These are phyloP conservation scores for Xylaria sp. DNA, from an alignment of 2,329 filamentous ascomycete species.

Conservation along the genomic window DNA sequence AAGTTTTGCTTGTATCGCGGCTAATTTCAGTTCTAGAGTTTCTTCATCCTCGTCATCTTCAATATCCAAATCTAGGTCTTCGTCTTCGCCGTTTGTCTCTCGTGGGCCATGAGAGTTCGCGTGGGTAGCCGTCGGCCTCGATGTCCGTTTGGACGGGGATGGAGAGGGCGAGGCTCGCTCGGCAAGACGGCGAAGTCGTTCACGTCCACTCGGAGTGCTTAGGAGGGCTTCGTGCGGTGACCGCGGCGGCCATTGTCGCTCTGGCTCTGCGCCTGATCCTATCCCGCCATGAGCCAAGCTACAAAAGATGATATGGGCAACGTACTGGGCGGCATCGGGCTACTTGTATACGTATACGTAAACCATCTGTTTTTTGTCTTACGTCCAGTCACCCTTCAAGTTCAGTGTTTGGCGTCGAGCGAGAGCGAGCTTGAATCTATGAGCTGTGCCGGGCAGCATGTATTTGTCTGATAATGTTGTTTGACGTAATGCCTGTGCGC, in stretches of 20 bases:
- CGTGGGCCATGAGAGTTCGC: conserved; percentile 27
- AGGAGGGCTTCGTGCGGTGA: conserved; percentile 69
- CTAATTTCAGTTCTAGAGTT: conserved; percentile 81
- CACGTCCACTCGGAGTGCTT: conserved; percentile 77
- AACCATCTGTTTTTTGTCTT: conserved; percentile 24
- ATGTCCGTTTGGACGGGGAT: conserved; percentile 63
- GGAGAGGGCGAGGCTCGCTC: conserved; percentile 71
- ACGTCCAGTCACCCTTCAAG: neutral
- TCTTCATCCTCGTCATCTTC: conserved; percentile 74
- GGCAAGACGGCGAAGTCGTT: conserved; percentile 71
- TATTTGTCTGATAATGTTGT: neutral
- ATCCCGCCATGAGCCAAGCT: conserved; percentile 23
- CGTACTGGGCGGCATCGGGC: conserved; percentile 37
- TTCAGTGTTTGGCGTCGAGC: neutral
- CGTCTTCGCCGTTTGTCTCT: conserved; percentile 29
- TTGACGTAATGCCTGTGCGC: neutral
- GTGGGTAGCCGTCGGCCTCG: conserved; percentile 38
- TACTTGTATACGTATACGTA: conserved; percentile 8
- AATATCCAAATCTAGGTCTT: conserved; percentile 43
- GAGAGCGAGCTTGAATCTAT: neutral
- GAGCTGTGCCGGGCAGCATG: neutral
- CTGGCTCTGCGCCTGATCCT: conserved; percentile 45
- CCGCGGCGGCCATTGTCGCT: conserved; percentile 68
- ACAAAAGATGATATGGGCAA: conserved; percentile 17
- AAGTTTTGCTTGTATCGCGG: conserved; percentile 86